A percentile compares a stretch with the other conserved stretches of the same genome.
Conservation (phyloP, 108 stramenopile species). For the Nitzschia putrida region DNA sequence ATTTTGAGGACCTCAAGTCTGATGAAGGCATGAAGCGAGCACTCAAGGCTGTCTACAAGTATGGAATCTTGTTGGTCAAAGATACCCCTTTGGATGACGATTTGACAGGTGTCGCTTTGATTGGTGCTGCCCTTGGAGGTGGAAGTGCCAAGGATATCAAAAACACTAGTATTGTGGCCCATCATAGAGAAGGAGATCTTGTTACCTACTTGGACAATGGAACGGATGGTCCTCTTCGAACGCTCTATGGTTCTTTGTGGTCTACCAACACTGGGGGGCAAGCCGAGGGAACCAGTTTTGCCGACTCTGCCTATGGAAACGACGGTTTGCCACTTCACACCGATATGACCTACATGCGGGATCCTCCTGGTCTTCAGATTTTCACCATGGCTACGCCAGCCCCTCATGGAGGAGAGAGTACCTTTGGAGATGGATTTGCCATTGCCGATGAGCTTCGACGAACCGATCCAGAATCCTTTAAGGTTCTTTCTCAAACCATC, state of each 20-base stretch:
- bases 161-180: conserved; percentile 28
- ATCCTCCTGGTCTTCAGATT: conserved; percentile 84
- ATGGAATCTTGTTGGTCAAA: conserved; percentile 71
- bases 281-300: conserved; percentile 56
- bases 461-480: conserved; percentile 59
- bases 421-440: conserved; percentile 79
- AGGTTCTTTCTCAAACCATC: conserved; percentile 45
- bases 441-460: conserved; percentile 50
- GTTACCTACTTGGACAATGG: conserved; percentile 38
- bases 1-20: conserved; percentile 49
- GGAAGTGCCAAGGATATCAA: conserved; percentile 37
- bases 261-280: conserved; percentile 54
- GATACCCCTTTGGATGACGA: conserved; percentile 55
- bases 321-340: conserved; percentile 81
- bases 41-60: conserved; percentile 61
- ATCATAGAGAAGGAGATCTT: conserved; percentile 29
- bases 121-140: conserved; percentile 59
- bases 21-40: conserved; percentile 45
- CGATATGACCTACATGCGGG: conserved; percentile 77
- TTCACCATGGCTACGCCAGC: conserved; percentile 85
- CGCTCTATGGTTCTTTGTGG: conserved; percentile 81
- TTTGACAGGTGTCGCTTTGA: conserved; percentile 46
- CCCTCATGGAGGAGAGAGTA: conserved; percentile 47
- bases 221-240: conserved; percentile 78
- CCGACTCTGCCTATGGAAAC: conserved; percentile 82